These are phyloP conservation scores for Uronychia binucleata DNA, from an alignment of 73 alveolate species.

Conservation along the genomic window DNA sequence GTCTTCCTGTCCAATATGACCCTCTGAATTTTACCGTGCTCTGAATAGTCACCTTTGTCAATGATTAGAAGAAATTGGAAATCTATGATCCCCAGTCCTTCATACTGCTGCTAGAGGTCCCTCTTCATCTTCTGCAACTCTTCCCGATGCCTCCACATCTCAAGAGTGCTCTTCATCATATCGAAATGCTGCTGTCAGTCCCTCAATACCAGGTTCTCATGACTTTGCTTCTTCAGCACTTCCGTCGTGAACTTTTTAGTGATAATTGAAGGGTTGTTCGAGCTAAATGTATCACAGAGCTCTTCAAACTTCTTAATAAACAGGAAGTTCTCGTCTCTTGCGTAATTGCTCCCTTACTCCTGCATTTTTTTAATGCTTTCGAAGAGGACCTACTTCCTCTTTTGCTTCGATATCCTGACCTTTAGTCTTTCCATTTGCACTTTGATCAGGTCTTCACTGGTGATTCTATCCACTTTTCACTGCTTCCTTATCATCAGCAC, in stretches of 20 bases:
- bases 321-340: not conserved
- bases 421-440: not conserved
- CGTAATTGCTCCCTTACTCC: not conserved
- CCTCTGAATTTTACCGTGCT: not conserved
- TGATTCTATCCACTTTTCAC: not conserved
- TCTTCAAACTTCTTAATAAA: constrained; percentile 5
- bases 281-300: not conserved
- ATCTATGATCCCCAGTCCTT: not conserved
- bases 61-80: not conserved
- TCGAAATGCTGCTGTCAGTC: not conserved
- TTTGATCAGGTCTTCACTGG: not conserved
- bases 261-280: not conserved
- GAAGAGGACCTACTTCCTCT: not conserved
- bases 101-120: not conserved
- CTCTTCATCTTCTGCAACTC: not conserved
- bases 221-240: not conserved
- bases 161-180: not conserved
- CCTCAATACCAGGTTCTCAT: not conserved
- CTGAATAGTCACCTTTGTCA: not conserved
- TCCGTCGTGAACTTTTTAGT: not conserved
- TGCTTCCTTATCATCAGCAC: not conserved
- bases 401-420: not conserved
- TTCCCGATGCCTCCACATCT: not conserved
- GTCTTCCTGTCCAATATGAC: not conserved
- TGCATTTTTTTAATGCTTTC: not conserved